Conservation (phyloP, 257 asterid species). For the Osmanthus fragrans region DNA sequence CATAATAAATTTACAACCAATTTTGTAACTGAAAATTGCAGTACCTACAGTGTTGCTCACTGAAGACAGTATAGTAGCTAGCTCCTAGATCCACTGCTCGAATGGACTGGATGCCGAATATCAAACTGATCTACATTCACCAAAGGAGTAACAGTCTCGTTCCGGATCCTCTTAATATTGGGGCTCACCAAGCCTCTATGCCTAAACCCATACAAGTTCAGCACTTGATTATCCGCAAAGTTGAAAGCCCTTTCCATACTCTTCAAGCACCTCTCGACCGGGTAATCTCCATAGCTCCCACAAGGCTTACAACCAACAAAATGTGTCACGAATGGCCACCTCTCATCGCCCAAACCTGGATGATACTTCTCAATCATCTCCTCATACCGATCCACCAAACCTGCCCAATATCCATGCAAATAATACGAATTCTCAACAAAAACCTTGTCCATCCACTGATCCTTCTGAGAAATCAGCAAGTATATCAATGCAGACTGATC, state of each 20-base stretch:
- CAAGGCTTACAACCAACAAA: slow-evolving; percentile 98
- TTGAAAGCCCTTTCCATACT: slow-evolving; percentile 94
- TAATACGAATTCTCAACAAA: slow-evolving; percentile 78
- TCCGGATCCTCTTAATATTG: slow-evolving; percentile 80
- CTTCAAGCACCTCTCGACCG: slow-evolving; percentile 85
- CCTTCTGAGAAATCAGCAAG: slow-evolving; percentile 64
- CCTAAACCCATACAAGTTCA: slow-evolving; percentile 84
- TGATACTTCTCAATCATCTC: slow-evolving; percentile 90
- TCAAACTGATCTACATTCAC: slow-evolving; percentile 76
- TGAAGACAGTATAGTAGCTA: slow-evolving; percentile 30
- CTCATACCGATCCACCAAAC: slow-evolving; percentile 86
- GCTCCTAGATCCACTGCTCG: slow-evolving; percentile 44
- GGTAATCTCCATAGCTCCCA: slow-evolving; percentile 91
- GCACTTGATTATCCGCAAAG: slow-evolving; percentile 89
- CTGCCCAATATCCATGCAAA: slow-evolving; percentile 95
- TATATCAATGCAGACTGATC: slow-evolving; percentile 94
- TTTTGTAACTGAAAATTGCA: not conserved
- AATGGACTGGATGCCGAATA: slow-evolving; percentile 58
- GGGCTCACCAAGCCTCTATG: slow-evolving; percentile 95
- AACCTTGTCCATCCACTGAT: slow-evolving; percentile 71
- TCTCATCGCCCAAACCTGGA: slow-evolving; percentile 90
- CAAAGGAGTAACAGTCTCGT: slow-evolving; percentile 71
- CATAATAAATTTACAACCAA: slow-evolving; percentile 14
- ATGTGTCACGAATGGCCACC: slow-evolving; percentile 98
- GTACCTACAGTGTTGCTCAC: slow-evolving; percentile 45